Evolutionary conservation across 345 rosid genomes (phyloP), one percentile per base, ranked within the genome.

Genomic region (Turnera subulata): DNA sequence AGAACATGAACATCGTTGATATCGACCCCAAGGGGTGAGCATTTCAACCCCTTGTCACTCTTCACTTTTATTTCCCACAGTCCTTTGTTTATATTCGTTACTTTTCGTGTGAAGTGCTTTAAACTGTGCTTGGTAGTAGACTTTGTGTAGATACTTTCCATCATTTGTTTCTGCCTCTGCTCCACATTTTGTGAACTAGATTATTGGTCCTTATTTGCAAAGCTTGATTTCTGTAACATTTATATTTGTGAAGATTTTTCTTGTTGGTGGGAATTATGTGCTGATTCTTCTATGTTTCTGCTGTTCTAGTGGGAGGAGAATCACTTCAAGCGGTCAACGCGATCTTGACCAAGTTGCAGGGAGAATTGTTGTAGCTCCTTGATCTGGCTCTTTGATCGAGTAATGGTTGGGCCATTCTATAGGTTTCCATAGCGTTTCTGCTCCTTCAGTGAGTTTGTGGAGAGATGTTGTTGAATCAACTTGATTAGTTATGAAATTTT

Each of bases 21-120:
- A 18, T 79, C 33, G 92, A 88, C 39, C 61, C 81, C 45, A 84
- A 80, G 72, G 96, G 96, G 96, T 88, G 22, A 45, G 49, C n/a
- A 1, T 17, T 19, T 15, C 11, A 17, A 9, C n/a, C 14, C 0
- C 56, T 37, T 1, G 13, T 58, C 22, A 6, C 33, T 20, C 15
- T 2, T 0, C 1, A 1, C 20, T 37, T 12, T 2, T 6, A 40
- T 32, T 21, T 13, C 6, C 6, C n/a, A n/a, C n/a, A n/a, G n/a
- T n/a, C n/a, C n/a, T n/a, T n/a, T n/a, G n/a, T n/a, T n/a, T n/a
- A n/a, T n/a, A n/a, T n/a, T n/a, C n/a, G n/a, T n/a, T n/a, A n/a
- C n/a, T n/a, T n/a, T n/a, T n/a, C n/a, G n/a, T n/a, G n/a, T n/a
- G n/a, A n/a, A n/a, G n/a, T n/a, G n/a, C n/a, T n/a, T n/a, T n/a